Evolutionary conservation across 2,329 filamentous ascomycete species (phyloP).

Genomic region (Penicillium verrucosum): DNA sequence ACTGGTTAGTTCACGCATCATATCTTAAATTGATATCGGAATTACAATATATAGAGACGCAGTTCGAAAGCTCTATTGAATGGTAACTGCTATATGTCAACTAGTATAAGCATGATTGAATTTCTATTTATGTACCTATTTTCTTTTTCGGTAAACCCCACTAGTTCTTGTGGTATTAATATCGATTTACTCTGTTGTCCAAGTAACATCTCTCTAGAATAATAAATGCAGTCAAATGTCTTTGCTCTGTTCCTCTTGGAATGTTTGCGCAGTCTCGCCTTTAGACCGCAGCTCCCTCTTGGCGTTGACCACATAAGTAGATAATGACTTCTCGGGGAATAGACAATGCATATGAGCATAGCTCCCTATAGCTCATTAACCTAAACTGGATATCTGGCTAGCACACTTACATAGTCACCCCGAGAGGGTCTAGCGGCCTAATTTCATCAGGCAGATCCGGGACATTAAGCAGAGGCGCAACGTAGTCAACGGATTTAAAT

Average conservation of each 20-base stretch:
- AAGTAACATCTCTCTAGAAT: not conserved
- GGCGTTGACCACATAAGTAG: not conserved
- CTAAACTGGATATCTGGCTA: not conserved
- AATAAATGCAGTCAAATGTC: not conserved
- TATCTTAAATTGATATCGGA: not conserved
- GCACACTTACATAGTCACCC: constrained; percentile 3
- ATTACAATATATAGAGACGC: not conserved
- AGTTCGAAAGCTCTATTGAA: not conserved
- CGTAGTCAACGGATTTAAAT: not conserved
- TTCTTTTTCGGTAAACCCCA: not conserved
- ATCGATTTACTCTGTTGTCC: not conserved
- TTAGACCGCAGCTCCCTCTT: not conserved
- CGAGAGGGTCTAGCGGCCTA: not conserved
- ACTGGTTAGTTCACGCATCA: not conserved
- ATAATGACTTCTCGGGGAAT: not conserved
- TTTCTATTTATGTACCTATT: not conserved
- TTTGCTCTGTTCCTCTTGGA: not conserved
- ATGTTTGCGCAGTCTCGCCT: not conserved
- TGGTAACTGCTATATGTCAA: not conserved
- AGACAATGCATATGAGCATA: not conserved
- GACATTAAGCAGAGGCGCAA: not conserved
- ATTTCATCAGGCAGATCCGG: not conserved
- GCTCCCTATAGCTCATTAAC: not conserved
- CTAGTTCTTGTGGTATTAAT: not conserved
- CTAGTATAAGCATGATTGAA: not conserved